Conservation (phyloP, 148 eudicot species). For the Limonium bicolor region DNA sequence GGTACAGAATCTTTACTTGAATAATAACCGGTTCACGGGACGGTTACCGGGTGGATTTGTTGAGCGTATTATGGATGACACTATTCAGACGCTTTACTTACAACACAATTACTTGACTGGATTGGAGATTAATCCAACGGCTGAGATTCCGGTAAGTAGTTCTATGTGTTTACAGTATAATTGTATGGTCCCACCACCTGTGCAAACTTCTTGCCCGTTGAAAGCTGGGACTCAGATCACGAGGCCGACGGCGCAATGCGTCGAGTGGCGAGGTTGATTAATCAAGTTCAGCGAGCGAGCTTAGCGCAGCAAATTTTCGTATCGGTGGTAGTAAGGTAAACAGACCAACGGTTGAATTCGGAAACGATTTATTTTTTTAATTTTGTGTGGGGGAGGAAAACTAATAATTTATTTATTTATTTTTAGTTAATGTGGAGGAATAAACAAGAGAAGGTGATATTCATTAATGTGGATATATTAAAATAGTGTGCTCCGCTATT, state of each 20-base stretch:
- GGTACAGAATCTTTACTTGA: conserved; percentile 49
- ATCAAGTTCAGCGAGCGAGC: background rate
- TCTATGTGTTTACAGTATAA: conserved; percentile 80
- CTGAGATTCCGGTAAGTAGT: conserved; percentile 61
- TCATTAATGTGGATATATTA: conserved; percentile 1
- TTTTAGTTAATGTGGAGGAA: background rate
- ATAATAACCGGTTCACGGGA: conserved; percentile 82
- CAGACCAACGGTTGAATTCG: background rate
- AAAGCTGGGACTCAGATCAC: conserved; percentile 56
- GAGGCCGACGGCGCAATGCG: conserved; percentile 64
- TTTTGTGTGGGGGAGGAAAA: background rate
- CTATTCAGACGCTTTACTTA: conserved; percentile 45
- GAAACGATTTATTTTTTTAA: background rate
- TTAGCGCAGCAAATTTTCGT: background rate
- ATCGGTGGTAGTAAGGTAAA: background rate
- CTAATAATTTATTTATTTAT: background rate
- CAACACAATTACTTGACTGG: conserved; percentile 82
- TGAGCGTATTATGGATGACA: conserved; percentile 39
- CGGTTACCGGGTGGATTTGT: conserved; percentile 43
- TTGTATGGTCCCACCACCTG: conserved; percentile 90
- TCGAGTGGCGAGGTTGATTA: conserved; percentile 36
- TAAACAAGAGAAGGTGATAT: background rate
- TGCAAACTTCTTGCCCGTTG: conserved; percentile 64
- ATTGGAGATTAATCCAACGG: conserved; percentile 59
- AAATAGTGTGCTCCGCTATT: background rate